These are phyloP conservation scores for Abelmoschus esculentus DNA, from an alignment of 345 rosid genomes.

Conservation along the genomic window DNA sequence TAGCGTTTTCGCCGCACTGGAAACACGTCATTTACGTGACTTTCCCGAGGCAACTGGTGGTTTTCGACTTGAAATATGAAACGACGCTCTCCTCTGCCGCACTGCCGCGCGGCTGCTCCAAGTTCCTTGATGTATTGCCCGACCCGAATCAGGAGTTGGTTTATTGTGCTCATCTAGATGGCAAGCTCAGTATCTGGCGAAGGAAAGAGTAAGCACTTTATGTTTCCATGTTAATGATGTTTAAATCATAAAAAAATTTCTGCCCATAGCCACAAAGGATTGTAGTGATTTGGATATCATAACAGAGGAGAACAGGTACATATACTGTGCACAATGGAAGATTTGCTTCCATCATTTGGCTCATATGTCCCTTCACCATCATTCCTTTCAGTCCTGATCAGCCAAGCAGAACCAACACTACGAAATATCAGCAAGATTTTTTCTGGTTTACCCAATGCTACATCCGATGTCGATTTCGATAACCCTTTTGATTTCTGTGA, in stretches of 20 bases:
- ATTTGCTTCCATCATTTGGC: constrained; percentile 84
- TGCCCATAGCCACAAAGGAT: constrained; percentile 11
- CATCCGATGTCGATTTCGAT: constrained; percentile 45
- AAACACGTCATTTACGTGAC: constrained; percentile 63
- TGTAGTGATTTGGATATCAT: constrained; percentile 24
- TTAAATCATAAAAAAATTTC: constrained; percentile 10
- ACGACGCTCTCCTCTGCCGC: constrained; percentile 46
- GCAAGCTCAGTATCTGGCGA: constrained; percentile 87
- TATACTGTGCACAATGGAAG: constrained; percentile 73
- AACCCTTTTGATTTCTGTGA: constrained; percentile 73
- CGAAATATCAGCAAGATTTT: constrained; percentile 65
- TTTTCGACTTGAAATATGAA: constrained; percentile 81
- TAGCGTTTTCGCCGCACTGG: constrained; percentile 81
- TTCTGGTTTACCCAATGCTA: constrained; percentile 39
- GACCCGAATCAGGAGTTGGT: constrained; percentile 77
- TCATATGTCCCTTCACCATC: constrained; percentile 71
- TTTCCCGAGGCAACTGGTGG: constrained; percentile 82
- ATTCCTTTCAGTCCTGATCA: constrained; percentile 48
- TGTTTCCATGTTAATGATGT: background rate
- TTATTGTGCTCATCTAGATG: constrained; percentile 85
- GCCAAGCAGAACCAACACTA: constrained; percentile 58
- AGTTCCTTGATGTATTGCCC: constrained; percentile 79
- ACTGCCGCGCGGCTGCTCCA: constrained; percentile 79
- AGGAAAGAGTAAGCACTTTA: constrained; percentile 64
- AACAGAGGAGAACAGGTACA: constrained; percentile 88